Base-by-base conservation (phyloP, 176 grass and related monocot species). In the Themeda triandra region DNA sequence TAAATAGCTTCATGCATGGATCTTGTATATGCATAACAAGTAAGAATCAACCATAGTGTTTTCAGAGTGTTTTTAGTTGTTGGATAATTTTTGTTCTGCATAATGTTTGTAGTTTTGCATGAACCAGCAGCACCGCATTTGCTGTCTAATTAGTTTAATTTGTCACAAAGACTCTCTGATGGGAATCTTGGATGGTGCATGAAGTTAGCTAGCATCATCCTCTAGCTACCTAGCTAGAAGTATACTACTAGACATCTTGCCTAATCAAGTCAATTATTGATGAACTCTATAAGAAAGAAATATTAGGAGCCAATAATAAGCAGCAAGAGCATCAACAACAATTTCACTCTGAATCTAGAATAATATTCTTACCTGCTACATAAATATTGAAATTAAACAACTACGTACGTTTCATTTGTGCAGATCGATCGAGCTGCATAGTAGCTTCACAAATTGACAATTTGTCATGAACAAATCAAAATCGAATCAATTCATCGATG, bases 291-390 rank as follows among this genome's bases (percentile, higher is more conserved):
- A 49, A 48, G 41, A 51, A 49, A n/a, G 27, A 66, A 10, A 60
- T 58, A 60, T 21, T 27, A 60, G 8, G 14, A 82, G 53, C 18
- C 60, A 44, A 72, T 28, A 58, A 11, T 24, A 60, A 60, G 23
- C 54, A 24, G 54, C 56, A 60, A 25, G 23, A 19, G 7, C 18
- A 83, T 77, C 39, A 31, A 24, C 27, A 51, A 25, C 17, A 25
- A 60, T 60, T 60, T 60, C 54, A 59, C 63, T 64, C 29, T 13
- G 66, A 76, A 76, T 69, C 28, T 77, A 70, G 37, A 78, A 35
- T 51, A 78, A 23, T 49, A 17, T 69, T 73, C 44, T 84, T 84
- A 78, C 66, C 69, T 13, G 31, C 28, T 66, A 45, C 33, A 56
- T 42, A 66, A 84, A 73, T 37, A 66, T 29, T 46, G 35, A 59